Percentiles rank a stretch among this genome's conserved stretches.
These are phyloP conservation scores for Ogataea allantospora DNA, from an alignment of 805 yeast species.

Conservation along the genomic window DNA sequence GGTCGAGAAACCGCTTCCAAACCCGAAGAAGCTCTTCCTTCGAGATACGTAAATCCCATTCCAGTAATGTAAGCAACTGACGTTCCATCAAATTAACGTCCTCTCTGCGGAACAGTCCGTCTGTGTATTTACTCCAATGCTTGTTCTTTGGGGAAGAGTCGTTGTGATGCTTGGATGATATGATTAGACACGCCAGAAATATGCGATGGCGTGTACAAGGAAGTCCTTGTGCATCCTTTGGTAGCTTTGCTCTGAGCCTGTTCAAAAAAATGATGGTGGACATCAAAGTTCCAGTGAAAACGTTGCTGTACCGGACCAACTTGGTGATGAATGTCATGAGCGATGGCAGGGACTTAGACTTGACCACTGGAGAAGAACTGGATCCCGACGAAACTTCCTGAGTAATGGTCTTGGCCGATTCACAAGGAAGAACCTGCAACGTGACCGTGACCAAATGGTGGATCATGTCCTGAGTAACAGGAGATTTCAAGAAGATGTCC, in stretches of 20 bases:
- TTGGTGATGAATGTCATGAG: conserved; percentile 71
- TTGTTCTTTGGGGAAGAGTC: conserved; percentile 75
- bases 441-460: conserved; percentile 66
- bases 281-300: conserved; percentile 77
- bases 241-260: conserved; percentile 57
- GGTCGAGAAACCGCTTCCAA: conserved; percentile 48
- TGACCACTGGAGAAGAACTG: conserved; percentile 31
- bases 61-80: conserved; percentile 62
- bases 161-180: conserved; percentile 72
- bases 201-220: conserved; percentile 81
- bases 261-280: conserved; percentile 69
- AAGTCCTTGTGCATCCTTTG: conserved; percentile 69
- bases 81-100: conserved; percentile 82
- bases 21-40: conserved; percentile 42
- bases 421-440: conserved; percentile 65
- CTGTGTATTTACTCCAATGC: conserved; percentile 80
- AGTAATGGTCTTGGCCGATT: conserved; percentile 37
- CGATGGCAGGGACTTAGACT: conserved; percentile 55
- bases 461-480: conserved; percentile 73
- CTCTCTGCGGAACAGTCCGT: conserved; percentile 62
- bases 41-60: conserved; percentile 63
- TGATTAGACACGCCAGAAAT: conserved; percentile 68
- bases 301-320: conserved; percentile 71
- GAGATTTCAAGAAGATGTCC: conserved; percentile 55
- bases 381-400: conserved; percentile 35